A percentile compares a stretch with the other conserved stretches of the same genome.
Conservation (phyloP, 805 yeast species). For the Kuraishia ogatae region DNA sequence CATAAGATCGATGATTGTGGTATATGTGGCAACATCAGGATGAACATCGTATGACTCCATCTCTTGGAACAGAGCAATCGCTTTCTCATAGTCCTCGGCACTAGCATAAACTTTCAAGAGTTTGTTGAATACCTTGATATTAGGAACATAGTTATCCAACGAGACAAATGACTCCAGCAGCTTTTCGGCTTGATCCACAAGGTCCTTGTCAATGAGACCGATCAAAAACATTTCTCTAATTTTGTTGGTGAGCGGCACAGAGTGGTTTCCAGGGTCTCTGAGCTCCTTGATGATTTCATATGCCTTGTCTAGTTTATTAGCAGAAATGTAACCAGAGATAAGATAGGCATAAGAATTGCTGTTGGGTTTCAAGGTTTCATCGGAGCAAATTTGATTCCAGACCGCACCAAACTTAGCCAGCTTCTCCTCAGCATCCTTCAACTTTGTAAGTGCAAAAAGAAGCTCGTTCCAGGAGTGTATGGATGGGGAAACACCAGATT, state of each 20-base stretch:
- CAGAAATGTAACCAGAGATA: conserved; percentile 36
- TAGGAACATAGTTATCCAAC: conserved; percentile 31
- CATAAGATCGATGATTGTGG: conserved; percentile 46
- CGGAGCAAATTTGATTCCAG: conserved; percentile 16
- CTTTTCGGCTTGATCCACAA: conserved; percentile 30
- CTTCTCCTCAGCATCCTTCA: conserved; percentile 15
- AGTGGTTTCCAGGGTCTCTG: conserved; percentile 16
- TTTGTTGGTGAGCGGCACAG: conserved; percentile 25
- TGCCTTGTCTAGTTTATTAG: conserved; percentile 32
- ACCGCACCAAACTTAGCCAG: conserved; percentile 30
- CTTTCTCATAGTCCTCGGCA: conserved; percentile 30
- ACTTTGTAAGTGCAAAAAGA: conserved; percentile 24
- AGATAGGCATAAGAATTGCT: conserved; percentile 39
- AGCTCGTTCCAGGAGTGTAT: conserved; percentile 52
- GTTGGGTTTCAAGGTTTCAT: conserved; percentile 29
- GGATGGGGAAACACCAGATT: conserved; percentile 30
- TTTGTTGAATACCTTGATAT: conserved; percentile 41
- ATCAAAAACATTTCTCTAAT: conserved; percentile 36
- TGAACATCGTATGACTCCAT: conserved; percentile 31
- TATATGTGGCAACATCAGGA: conserved; percentile 57
- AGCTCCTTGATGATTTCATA: conserved; percentile 26
- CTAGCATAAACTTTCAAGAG: conserved; percentile 35
- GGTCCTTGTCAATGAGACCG: conserved; percentile 32
- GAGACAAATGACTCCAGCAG: conserved; percentile 20
- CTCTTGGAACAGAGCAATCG: conserved; percentile 37